A percentile compares a stretch with the other conserved stretches of the same genome.
These are phyloP conservation scores for Jacaranda copaia DNA, from an alignment of 257 asterid species.

Conservation along the genomic window DNA sequence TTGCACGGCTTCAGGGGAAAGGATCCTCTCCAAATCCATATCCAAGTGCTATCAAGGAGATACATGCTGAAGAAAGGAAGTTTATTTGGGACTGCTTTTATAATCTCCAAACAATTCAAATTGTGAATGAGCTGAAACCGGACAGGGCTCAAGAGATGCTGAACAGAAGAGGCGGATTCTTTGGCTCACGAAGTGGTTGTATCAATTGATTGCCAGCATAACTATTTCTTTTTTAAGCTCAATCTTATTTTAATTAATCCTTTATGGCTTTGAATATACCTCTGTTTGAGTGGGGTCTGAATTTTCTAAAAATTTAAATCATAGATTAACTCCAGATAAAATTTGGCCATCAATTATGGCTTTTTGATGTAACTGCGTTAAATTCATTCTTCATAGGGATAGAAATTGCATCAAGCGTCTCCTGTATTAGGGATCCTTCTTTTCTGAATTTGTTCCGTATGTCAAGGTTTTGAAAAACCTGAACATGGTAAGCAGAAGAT, in stretches of 20 bases:
- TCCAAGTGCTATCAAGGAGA: constrained; percentile 79
- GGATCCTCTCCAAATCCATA: constrained; percentile 80
- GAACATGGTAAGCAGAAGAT: too few species aligned
- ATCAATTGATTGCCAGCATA: background rate
- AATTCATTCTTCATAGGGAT: too few species aligned
- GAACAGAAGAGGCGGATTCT: constrained; percentile 52
- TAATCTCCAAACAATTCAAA: constrained; percentile 45
- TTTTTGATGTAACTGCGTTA: too few species aligned
- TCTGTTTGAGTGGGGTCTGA: background rate
- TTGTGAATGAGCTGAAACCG: constrained; percentile 50
- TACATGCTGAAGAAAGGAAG: constrained; percentile 80
- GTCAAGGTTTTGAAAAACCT: background rate
- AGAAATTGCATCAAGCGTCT: too few species aligned
- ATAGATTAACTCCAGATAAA: background rate
- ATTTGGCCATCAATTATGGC: too few species aligned
- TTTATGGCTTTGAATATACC: background rate
- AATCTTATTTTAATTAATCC: constrained; percentile 15
- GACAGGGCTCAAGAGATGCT: constrained; percentile 54
- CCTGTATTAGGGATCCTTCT: too few species aligned
- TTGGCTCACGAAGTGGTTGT: constrained; percentile 26
- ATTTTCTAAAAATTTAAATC: background rate
- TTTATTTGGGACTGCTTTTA: constrained; percentile 67
- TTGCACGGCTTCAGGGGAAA: constrained; percentile 70
- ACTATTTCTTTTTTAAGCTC: background rate
- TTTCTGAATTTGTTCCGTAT: background rate